Evolutionary conservation across 2,329 filamentous ascomycete species (phyloP).

Genomic region (Bipolaris victoriae): DNA sequence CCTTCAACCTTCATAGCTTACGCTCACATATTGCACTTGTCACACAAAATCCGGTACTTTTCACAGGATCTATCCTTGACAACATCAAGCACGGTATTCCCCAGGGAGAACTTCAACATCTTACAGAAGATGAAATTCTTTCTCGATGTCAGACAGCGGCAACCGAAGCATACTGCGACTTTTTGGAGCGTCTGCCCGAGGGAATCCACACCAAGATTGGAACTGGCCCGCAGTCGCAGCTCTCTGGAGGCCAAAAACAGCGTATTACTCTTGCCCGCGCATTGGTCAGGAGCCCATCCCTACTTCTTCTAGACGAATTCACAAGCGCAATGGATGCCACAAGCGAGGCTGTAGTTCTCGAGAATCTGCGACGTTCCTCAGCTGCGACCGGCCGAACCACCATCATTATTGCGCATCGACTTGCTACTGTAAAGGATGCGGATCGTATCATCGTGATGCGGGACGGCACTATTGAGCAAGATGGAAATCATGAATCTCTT

Average conservation of each 20-base stretch:
- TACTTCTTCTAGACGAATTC: slow-evolving; percentile 47
- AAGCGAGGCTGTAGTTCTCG: slow-evolving; percentile 42
- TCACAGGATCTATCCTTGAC: slow-evolving; percentile 45
- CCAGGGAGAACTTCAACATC: slow-evolving; percentile 18
- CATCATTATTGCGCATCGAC: slow-evolving; percentile 46
- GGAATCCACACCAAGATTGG: slow-evolving; percentile 44
- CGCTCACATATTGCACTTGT: slow-evolving; percentile 44
- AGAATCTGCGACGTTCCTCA: slow-evolving; percentile 41
- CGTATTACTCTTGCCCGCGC: slow-evolving; percentile 48
- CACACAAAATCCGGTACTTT: slow-evolving; percentile 42
- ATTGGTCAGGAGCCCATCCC: slow-evolving; percentile 40
- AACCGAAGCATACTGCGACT: slow-evolving; percentile 60
- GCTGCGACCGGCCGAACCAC: slow-evolving; percentile 39
- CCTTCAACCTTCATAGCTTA: slow-evolving; percentile 40
- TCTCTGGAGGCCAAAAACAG: slow-evolving; percentile 50
- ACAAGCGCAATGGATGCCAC: slow-evolving; percentile 42
- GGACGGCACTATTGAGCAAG: slow-evolving; percentile 40
- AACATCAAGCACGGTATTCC: slow-evolving; percentile 46
- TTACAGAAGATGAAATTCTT: slow-evolving; percentile 48
- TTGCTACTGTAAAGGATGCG: slow-evolving; percentile 47
- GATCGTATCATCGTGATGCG: slow-evolving; percentile 48
- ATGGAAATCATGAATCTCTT: slow-evolving; percentile 42
- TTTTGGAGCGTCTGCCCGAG: slow-evolving; percentile 44
- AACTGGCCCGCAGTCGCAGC: slow-evolving; percentile 41
- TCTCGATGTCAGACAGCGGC: slow-evolving; percentile 58